Conservation (phyloP, 2,329 filamentous ascomycete species). For the Pseudocercospora eumusae region DNA sequence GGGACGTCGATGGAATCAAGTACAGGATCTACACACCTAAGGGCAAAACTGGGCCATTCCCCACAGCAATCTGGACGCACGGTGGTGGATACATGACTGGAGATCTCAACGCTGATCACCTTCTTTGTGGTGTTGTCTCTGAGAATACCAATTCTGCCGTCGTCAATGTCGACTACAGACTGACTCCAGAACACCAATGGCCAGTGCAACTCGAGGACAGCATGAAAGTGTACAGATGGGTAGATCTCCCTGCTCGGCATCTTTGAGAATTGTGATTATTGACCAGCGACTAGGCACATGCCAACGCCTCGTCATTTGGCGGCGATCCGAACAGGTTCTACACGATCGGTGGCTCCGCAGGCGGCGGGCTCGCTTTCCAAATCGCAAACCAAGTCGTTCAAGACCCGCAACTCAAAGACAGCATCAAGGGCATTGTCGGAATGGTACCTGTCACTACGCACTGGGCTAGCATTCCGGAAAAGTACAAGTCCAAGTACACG, state of each 20-base stretch:
- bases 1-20: conserved; percentile 30
- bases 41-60: conserved; percentile 23
- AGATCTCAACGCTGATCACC: conserved; percentile 30
- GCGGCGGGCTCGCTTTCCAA: conserved; percentile 29
- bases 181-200: conserved; percentile 50
- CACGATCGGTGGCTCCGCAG: conserved; percentile 36
- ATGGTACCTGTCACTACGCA: conserved; percentile 43
- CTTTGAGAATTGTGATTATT: not conserved
- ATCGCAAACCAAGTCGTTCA: conserved; percentile 29
- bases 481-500: conserved; percentile 31
- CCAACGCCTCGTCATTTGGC: conserved; percentile 30
- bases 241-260: conserved; percentile 18
- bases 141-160: conserved; percentile 31
- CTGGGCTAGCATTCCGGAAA: conserved; percentile 31
- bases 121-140: conserved; percentile 29
- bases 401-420: conserved; percentile 28
- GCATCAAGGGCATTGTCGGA: conserved; percentile 39
- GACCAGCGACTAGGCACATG: conserved; percentile 23
- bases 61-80: conserved; percentile 29
- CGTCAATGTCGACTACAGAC: conserved; percentile 48
- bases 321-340: conserved; percentile 29
- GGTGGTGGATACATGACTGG: conserved; percentile 34
- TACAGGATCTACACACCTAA: conserved; percentile 32
- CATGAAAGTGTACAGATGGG: conserved; percentile 43
- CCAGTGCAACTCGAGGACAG: conserved; percentile 49